Conservation (phyloP, 2,329 filamentous ascomycete genomes). For the Monilinia fructigena region DNA sequence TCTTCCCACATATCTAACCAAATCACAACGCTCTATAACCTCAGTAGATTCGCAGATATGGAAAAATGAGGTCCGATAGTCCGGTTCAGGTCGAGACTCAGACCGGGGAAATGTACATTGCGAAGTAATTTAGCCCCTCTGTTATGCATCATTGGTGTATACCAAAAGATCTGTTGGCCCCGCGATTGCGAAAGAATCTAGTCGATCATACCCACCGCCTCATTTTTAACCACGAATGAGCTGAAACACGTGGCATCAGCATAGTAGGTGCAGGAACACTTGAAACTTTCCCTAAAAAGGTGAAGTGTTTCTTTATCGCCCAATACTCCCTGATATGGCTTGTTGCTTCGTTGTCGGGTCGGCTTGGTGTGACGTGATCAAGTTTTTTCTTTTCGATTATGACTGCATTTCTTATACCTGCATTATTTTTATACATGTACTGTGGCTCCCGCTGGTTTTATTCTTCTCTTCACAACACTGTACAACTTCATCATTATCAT, state of each 20-base stretch:
- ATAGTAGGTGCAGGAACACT: constrained; percentile 12
- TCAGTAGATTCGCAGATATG: not conserved
- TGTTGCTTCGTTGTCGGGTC: constrained; percentile 20
- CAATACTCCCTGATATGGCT: constrained; percentile 15
- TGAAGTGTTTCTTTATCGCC: constrained; percentile 24
- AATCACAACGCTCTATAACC: not conserved
- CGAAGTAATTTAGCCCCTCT: constrained; percentile 1
- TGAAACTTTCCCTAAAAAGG: constrained; percentile 6
- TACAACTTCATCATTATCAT: not conserved
- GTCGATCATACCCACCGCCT: constrained; percentile 23
- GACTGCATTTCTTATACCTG: constrained; percentile 12
- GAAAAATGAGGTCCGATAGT: constrained; percentile 3
- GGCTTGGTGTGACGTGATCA: constrained; percentile 8
- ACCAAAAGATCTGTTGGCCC: constrained; percentile 11
- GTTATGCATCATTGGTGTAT: constrained; percentile 7
- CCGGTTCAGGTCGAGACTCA: constrained; percentile 14
- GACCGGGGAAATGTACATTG: not conserved
- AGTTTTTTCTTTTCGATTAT: not conserved
- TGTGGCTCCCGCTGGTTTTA: not conserved
- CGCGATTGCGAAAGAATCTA: constrained; percentile 19
- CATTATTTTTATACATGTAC: constrained; percentile 23
- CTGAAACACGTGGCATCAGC: constrained; percentile 22
- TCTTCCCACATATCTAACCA: not conserved
- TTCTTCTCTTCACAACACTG: constrained; percentile 17
- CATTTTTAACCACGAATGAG: constrained; percentile 21